A percentile compares a stretch with the other conserved stretches of the same genome.
Conservation (phyloP, 2,329 filamentous ascomycete species). For the Fusarium caatingaense region DNA sequence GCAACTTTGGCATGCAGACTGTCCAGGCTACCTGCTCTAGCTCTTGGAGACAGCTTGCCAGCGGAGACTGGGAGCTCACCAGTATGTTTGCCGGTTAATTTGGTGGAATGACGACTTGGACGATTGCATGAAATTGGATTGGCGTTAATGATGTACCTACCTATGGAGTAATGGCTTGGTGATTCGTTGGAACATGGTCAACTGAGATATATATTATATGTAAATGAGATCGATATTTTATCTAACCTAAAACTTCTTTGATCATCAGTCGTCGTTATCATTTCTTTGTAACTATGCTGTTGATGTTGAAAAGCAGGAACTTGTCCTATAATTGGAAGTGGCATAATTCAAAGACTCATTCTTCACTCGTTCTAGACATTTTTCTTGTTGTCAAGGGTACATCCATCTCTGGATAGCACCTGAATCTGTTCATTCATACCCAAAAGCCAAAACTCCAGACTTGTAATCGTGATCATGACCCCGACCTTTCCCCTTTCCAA, state of each 20-base stretch:
- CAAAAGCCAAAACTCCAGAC: background rate
- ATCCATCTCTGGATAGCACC: background rate
- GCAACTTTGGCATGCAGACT: slow-evolving; percentile 40
- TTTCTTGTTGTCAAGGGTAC: background rate
- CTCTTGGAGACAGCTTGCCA: slow-evolving; percentile 46
- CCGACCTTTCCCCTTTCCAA: background rate
- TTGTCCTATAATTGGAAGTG: background rate
- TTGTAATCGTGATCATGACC: background rate
- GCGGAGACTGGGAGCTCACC: slow-evolving; percentile 46
- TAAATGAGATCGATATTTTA: slow-evolving; percentile 6
- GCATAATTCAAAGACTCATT: background rate
- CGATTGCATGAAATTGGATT: slow-evolving; percentile 23
- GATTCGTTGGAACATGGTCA: slow-evolving; percentile 10
- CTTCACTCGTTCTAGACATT: background rate
- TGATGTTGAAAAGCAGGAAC: background rate
- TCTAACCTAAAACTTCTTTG: background rate
- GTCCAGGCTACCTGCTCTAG: slow-evolving; percentile 44
- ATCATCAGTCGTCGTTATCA: background rate
- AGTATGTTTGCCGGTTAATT: slow-evolving; percentile 45
- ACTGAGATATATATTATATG: slow-evolving; percentile 12
- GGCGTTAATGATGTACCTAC: slow-evolving; percentile 21
- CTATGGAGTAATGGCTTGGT: slow-evolving; percentile 33
- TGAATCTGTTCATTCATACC: background rate
- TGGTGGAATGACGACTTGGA: slow-evolving; percentile 3
- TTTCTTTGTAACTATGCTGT: background rate